Evolutionary conservation across 352 stramenopile species (phyloP).

Genomic region (Phytopythium oedochilum): DNA sequence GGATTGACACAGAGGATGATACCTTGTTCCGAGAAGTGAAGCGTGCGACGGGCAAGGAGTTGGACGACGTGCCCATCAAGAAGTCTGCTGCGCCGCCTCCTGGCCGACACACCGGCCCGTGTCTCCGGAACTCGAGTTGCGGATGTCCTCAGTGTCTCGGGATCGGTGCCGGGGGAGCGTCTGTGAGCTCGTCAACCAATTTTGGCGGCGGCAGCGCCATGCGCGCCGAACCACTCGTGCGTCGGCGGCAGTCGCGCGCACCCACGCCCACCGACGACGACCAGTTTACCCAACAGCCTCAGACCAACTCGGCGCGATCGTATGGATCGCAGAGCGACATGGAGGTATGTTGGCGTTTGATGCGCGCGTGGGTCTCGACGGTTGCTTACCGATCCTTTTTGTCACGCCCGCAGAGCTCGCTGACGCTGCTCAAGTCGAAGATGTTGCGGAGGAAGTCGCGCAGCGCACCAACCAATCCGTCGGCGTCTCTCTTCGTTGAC

Average conservation of each 20-base stretch:
- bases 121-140: slow-evolving; percentile 68
- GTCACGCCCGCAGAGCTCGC: slow-evolving; percentile 35
- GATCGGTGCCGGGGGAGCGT: background rate
- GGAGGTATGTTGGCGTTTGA: slow-evolving; percentile 24
- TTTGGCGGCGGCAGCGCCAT: slow-evolving; percentile 16
- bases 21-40: slow-evolving; percentile 82
- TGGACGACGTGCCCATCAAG: slow-evolving; percentile 60
- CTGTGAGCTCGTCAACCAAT: background rate
- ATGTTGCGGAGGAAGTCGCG: slow-evolving; percentile 69
- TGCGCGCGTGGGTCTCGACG: background rate
- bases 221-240: slow-evolving; percentile 3
- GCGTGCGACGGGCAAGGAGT: slow-evolving; percentile 55
- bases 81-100: slow-evolving; percentile 13
- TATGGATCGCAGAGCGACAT: slow-evolving; percentile 34
- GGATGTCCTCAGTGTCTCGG: slow-evolving; percentile 50
- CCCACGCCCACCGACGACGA: slow-evolving; percentile 29
- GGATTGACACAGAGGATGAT: slow-evolving; percentile 57
- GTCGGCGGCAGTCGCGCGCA: slow-evolving; percentile 6
- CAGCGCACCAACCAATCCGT: slow-evolving; percentile 64
- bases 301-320: slow-evolving; percentile 23
- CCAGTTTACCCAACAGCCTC: slow-evolving; percentile 19
- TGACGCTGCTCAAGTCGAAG: slow-evolving; percentile 77
- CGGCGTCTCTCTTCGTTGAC: slow-evolving; percentile 59
- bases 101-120: slow-evolving; percentile 38
- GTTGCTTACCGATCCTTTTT: background rate